phyloP scores from a whole-genome alignment of 2,329 filamentous ascomycete species.

The Alternaria brassicae region DNA sequence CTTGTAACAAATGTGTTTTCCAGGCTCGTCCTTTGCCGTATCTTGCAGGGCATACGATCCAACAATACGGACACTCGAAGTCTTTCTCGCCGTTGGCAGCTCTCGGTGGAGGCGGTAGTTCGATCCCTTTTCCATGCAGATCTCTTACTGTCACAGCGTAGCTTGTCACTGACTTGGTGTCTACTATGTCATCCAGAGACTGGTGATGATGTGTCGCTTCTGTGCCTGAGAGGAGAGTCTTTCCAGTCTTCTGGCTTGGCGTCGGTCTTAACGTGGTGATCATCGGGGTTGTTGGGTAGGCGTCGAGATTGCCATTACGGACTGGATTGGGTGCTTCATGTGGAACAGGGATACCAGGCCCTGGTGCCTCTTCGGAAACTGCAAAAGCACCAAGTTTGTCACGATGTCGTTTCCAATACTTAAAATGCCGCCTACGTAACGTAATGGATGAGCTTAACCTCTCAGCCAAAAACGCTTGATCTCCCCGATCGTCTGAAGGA shows the following conservation, averaged over 20 bases:
- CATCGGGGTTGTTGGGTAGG: slow-evolving; percentile 6
- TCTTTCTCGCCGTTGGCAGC: slow-evolving; percentile 42
- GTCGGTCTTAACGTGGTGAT: slow-evolving; percentile 21
- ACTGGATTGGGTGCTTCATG: slow-evolving; percentile 12
- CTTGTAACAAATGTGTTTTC: slow-evolving; percentile 48
- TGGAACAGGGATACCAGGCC: background rate
- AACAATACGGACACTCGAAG: slow-evolving; percentile 51
- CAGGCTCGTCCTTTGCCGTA: slow-evolving; percentile 44
- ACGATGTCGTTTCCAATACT: slow-evolving; percentile 48
- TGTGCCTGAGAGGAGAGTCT: slow-evolving; percentile 47
- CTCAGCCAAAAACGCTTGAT: slow-evolving; percentile 31
- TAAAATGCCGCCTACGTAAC: slow-evolving; percentile 47
- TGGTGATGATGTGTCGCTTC: slow-evolving; percentile 49
- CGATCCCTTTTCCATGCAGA: slow-evolving; percentile 41
- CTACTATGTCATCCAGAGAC: slow-evolving; percentile 47
- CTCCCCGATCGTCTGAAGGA: slow-evolving; percentile 4
- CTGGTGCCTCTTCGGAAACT: slow-evolving; percentile 27
- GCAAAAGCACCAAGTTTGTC: slow-evolving; percentile 43
- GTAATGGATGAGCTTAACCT: slow-evolving; percentile 44
- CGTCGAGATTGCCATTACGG: slow-evolving; percentile 26
- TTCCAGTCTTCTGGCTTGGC: slow-evolving; percentile 43
- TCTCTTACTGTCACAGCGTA: slow-evolving; percentile 49
- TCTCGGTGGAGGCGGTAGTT: slow-evolving; percentile 45
- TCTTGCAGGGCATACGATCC: slow-evolving; percentile 49
- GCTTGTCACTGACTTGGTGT: slow-evolving; percentile 47